Base-by-base conservation (phyloP, 140 eudicot species). In the Bidens hawaiensis region DNA sequence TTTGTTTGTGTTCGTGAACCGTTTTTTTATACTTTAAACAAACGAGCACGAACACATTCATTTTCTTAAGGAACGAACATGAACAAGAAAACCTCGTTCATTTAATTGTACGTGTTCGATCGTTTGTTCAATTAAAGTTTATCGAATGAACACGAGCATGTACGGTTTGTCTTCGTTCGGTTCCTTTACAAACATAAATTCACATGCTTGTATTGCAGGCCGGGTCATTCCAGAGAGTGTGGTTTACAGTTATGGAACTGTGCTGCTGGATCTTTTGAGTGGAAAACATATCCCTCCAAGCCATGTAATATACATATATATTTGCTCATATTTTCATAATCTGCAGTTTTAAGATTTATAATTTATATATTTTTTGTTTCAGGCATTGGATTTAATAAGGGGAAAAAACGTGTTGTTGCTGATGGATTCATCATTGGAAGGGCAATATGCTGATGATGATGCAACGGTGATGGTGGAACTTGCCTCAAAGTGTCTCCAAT, bases 211-310 rank as follows among this genome's bases (percentile, higher is more conserved):
- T 74, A 67, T 76, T 88, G 71, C 93, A 91, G 99, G 99, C 41
- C 81, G 99, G 81, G 96, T 91, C 24, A 85, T 91, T 65, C 85
- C 99, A 47, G 99, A 91, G 72, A 91, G 99, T 70, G 99, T 87
- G 69, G 69, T 88, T 65, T 91, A 84, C 83, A 91, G 99, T 77
- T 91, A 80, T 56, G 99, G 99, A 74, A 91, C 99, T 60, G 88
- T 91, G 64, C 93, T 91, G 48, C 81, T 91, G 75, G 99, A 91
- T 69, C 95, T 91, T 31, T 75, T 91, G 78, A 91, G 98, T 10
- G 98, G 98, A 71, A 91, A 91, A 57, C 98, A 91, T 72, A 91
- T 91, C 19, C 99, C 99, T 43, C 99, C 99, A 27, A 91, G 99
- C 77, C 99, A 91, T 82, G 99, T 91, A 87, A 36, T 41, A 56